Evolutionary conservation across 768 basidiomycete species (phyloP), one percentile per base, ranked within the genome.

Genomic region (Rossbeevera mucosa): DNA sequence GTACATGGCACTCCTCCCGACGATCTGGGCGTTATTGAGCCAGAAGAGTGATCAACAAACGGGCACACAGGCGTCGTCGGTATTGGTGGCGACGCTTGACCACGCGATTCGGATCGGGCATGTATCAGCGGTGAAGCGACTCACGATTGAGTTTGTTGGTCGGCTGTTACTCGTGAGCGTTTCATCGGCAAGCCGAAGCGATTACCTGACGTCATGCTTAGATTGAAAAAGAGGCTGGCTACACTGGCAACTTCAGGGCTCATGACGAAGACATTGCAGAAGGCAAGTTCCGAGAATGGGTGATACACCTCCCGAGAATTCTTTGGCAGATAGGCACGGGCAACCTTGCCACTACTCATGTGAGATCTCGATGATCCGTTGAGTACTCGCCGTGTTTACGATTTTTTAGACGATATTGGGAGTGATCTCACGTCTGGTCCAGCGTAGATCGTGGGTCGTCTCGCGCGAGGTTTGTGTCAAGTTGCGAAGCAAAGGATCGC

Each of bases 241-340:
- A 83, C 60, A 59, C 51, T 4, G 85, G 85, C 5, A 52, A 63
- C 21, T 80, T 86, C 59, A 69, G 66, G 13, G 56, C 76, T 20
- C 59, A 46, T 57, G 68, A 50, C 55, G 64, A 57, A 52, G 58
- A 53, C 4, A 2, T 5, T 6, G 64, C 63, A 38, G 59, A 55
- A 22, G 59, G 51, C 28, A 74, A 69, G 47, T 67, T 86, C 33
- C 70, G 75, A 47, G 77, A 77, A 20, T 96, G 94, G 92, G 57
- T 92, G 16, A 66, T 77, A 24, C 82, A 87, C 57, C 76, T 96
- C 41, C 91, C 94, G 0, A 86, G 82, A 68, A 76, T 78, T 6
- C 72, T 97, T 4, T 97, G 94, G 94, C 94, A 97, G 66, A 67
- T 88, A 9, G 86, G 86, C 3, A 69, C 68, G 9, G 78, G 68